Conservation (phyloP, 192 early-diverging fungal species). For the Coemansia sp. region DNA sequence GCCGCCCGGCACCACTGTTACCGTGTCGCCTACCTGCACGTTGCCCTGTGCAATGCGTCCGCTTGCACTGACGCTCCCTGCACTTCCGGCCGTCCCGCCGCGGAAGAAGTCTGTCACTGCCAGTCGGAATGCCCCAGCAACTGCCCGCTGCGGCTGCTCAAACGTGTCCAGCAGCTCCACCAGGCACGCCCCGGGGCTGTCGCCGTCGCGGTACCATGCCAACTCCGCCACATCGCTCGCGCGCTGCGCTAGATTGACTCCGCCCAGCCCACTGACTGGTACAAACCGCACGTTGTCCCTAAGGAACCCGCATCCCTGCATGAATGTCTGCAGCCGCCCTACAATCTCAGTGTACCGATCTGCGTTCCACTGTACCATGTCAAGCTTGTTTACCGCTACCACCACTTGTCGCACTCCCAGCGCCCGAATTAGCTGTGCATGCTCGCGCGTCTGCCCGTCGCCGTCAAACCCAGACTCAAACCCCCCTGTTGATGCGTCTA, state of each 20-base stretch:
- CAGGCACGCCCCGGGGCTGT: conserved; percentile 65
- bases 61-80: conserved; percentile 72
- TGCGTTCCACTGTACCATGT: conserved; percentile 82
- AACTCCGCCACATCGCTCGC: conserved; percentile 27
- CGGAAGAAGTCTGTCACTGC: conserved; percentile 89
- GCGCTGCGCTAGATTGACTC: conserved; percentile 75
- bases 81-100: conserved; percentile 67
- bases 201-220: conserved; percentile 66
- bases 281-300: conserved; percentile 75
- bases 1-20: conserved; percentile 80
- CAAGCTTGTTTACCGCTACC: conserved; percentile 95
- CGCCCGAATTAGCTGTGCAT: conserved; percentile 86
- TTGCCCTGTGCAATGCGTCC: conserved; percentile 86
- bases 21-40: conserved; percentile 82
- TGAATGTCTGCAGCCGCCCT: conserved; percentile 66
- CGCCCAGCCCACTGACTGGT: conserved; percentile 90
- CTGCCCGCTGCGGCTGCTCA: conserved; percentile 67
- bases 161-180: conserved; percentile 75
- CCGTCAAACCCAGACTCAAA: conserved; percentile 95
- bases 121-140: conserved; percentile 84
- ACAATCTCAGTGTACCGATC: conserved; percentile 76
- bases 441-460: conserved; percentile 96
- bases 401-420: conserved; percentile 91
- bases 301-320: conserved; percentile 78
- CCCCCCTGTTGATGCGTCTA: conserved; percentile 83